Conservation (phyloP, 495 filamentous ascomycete genomes). For the Cryomyces antarcticus region DNA sequence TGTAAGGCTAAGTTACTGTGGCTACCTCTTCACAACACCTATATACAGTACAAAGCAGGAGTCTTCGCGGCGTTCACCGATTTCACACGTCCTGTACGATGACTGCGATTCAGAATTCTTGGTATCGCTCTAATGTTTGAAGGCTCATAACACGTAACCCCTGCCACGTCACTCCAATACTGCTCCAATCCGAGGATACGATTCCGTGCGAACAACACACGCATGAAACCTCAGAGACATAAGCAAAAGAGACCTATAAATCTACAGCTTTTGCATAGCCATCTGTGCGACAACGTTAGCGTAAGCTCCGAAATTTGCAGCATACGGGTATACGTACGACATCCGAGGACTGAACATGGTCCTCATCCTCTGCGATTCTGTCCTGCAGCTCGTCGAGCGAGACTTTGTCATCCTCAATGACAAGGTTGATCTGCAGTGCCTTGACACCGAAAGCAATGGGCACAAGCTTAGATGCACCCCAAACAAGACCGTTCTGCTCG, state of each 20-base stretch:
- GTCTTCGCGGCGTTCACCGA: no score
- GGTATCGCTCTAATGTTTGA: not conserved
- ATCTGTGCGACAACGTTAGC: no score
- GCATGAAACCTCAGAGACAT: no score
- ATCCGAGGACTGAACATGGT: constrained; percentile 92
- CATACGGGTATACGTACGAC: constrained; percentile 24
- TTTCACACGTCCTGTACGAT: no score
- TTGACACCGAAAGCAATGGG: constrained; percentile 93
- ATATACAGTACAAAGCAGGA: no score
- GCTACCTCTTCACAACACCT: no score
- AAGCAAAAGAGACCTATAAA: not conserved
- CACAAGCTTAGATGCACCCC: constrained; percentile 83
- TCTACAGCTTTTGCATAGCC: constrained; percentile 87
- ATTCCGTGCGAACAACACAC: no score
- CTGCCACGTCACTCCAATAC: not conserved
- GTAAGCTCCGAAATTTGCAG: no score
- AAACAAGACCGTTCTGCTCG: constrained; percentile 83
- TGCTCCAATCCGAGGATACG: no score
- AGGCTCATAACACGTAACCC: not conserved
- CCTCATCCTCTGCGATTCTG: constrained; percentile 75
- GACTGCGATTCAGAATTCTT: no score
- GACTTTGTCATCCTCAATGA: constrained; percentile 94
- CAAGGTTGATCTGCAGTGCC: constrained; percentile 97
- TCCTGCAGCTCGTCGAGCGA: constrained; percentile 72
- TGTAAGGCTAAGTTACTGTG: no score